Evolutionary conservation across 73 alveolate genomes (phyloP).

Genomic region (Tetrahymena elliotti): DNA sequence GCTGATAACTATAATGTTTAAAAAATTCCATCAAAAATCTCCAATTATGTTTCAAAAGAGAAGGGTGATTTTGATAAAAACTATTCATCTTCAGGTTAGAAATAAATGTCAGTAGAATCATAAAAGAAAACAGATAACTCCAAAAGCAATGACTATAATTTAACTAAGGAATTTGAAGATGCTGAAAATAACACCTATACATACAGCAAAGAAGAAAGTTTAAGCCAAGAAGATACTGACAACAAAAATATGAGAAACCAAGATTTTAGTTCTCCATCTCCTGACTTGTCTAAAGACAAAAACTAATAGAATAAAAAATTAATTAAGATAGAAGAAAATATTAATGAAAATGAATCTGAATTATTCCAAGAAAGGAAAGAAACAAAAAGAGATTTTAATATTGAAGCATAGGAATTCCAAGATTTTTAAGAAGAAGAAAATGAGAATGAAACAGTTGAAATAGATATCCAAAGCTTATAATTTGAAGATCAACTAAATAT

Average conservation of each 20-base stretch:
- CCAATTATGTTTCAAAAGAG: neutral
- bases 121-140: neutral
- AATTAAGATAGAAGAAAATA: neutral
- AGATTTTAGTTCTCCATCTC: neutral
- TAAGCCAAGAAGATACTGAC: neutral
- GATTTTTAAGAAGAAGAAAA: neutral
- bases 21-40: neutral
- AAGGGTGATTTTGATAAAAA: neutral
- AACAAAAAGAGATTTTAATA: neutral
- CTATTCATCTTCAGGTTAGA: neutral
- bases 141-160: neutral
- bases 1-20: neutral
- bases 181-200: neutral
- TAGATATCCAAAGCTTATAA: neutral
- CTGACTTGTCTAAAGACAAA: neutral
- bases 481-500: neutral
- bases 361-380: neutral
- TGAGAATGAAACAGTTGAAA: neutral
- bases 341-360: neutral
- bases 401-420: neutral
- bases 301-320: neutral
- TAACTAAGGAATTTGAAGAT: neutral
- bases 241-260: neutral
- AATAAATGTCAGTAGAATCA: neutral
- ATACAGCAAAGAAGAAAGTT: neutral